Base-by-base conservation (phyloP, 1,284 basidiomycete species). In the Laetiporus sulphureus region DNA sequence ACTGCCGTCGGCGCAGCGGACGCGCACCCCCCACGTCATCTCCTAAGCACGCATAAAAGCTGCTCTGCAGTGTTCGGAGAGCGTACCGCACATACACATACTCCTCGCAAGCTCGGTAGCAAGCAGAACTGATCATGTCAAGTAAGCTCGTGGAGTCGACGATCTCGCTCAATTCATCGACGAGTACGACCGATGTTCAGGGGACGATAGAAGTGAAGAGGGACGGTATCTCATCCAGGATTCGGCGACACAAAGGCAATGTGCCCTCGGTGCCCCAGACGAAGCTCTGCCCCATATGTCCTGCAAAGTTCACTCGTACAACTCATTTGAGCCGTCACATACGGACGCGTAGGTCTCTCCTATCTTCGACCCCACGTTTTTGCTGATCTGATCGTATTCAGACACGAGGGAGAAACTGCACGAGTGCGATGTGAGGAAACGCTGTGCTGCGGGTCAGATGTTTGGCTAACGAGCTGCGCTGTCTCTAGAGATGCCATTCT, bases 261-360 rank as follows among this genome's bases (percentile, higher is more conserved):
- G 49, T 56, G 15, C 58, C 61, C 24, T 58, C 60, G 4, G 48
- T 68, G 22, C 65, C 64, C 5, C 60, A 77, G 56, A 74, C 68
- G 18, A 76, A 77, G 55, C 63, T 67, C 40, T 77, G 75, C 49
- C 64, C 69, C 23, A 56, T 75, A 23, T 78, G 75, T 45, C 72
- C 73, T 6, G 74, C 75, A 10, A 75, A 73, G 52, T 77, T 77
- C 56, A 77, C 75, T 11, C 62, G 75, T 43, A 74, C 71, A 1
- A 77, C 75, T 0, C 75, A 77, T 52, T 62, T 78, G 34, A 75
- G 76, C 49, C 64, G 75, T 13, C 75, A 77, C 49, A 57, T 77
- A 25, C 48, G 64, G 22, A 66, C 65, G 33, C 65, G 65, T 66
- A 41, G 37, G 64, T 65, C 22, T 24, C 2, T n/a, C 4, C 4